Evolutionary conservation across 306 rosid species (phyloP), one percentile per base, ranked within the genome.

Genomic region (Ormosia semicastrata): DNA sequence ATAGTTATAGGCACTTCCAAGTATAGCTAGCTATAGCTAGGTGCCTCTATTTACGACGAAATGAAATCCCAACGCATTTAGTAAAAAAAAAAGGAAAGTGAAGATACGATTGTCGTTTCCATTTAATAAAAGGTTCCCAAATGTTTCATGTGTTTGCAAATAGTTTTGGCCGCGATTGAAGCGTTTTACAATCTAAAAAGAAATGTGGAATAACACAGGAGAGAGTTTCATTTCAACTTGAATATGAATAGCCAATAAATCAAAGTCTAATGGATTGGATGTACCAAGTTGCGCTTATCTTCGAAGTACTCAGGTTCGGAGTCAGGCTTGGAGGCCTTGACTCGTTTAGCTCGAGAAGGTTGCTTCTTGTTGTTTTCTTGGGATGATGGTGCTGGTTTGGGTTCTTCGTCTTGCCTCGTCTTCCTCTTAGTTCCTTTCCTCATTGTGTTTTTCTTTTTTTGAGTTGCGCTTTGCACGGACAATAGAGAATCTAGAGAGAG

Each of bases 371-470:
- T 24, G 43, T 79, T 80, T 9, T 81, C 74, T 44, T 73, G 73
- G 12, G 86, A 15, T 5, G 80, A 8, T 0, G 81, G 7, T 69
- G 77, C 50, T 8, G 66, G 57, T 56, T 81, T 76, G 24, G 87
- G 49, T 39, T 82, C 86, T 13, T 83, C 76, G 41, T 58, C 66
- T 53, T 77, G 82, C 33, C 57, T 82, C 32, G 79, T 30, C 82
- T 88, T 91, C 65, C 93, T 86, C 91, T 83, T 91, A 18, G 93
- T 24, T 29, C 91, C 90, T 82, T 71, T 89, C 89, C 54, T 74
- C 93, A 87, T 91, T 76, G 78, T 15, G 47, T 3, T 12, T 2
- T 30, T 10, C 7, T 24, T 24, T 24, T 24, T 24, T 24, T 24
- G 29, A 8, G 14, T 29, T 59, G 2, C 39, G 2, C 6, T 7